Base-by-base conservation (phyloP, 495 filamentous ascomycete species). In the Neurospora sublineolata region DNA sequence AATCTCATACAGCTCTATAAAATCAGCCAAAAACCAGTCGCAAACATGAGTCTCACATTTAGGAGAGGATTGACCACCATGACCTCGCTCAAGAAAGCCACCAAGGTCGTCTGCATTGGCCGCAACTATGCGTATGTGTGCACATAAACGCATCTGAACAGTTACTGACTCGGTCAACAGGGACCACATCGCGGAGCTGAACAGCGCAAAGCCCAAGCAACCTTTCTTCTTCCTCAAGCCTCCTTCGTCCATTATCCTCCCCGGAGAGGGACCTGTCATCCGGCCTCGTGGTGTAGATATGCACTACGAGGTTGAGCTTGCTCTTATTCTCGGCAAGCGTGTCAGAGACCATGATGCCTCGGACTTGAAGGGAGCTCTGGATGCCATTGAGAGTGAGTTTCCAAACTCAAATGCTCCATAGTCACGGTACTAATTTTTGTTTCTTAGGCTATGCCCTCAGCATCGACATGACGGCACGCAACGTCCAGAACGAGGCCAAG, bases 171-270 rank as follows among this genome's bases (percentile, higher is more conserved):
- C 72, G 67, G 46, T 70, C 73, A 69, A 70, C 80, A 96, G 93
- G 80, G 94, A 97, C 83, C 95, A 99, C 82, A 91, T 97, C 77
- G 86, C 89, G 76, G 95, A 99, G 85, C 87, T 99, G 76, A 93
- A 93, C 84, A 97, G 89, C 80, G 83, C 86, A 71, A 86, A 87
- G 60, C 94, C 95, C 70, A 93, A 92, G 80, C 92, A 96, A 79
- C 95, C 96, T 7, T 97, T 99, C 83, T 99, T 97, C 89, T 99
- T 99, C 88, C 87, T 97, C 73, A 99, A 99, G 86, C 96, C 95
- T 7, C 79, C 93, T 0, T 89, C 89, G 70, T 89, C 93, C 20
- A 90, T 99, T 73, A 87, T 97, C 1, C 85, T 89, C 18, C 94
- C 94, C 3, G 84, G 85, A 44, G 84, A 86, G 37, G 94, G 96